These are phyloP conservation scores for Eucalyptus tenuipes DNA, from an alignment of 345 rosid species.

Conservation along the genomic window DNA sequence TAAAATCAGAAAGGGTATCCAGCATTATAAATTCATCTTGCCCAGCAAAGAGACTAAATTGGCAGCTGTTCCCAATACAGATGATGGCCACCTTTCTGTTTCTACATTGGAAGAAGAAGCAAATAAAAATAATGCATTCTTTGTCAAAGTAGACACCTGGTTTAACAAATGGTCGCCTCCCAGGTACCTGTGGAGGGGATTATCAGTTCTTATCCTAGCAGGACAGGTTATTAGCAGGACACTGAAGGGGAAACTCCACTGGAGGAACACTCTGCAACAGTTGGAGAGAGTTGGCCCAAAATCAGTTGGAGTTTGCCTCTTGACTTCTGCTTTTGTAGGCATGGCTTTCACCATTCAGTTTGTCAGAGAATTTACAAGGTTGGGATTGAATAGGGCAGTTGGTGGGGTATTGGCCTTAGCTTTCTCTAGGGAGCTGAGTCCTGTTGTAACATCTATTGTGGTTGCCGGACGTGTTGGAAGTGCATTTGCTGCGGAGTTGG, in stretches of 20 bases:
- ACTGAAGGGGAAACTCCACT: conserved; percentile 3
- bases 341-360: conserved; percentile 17
- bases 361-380: conserved; percentile 10
- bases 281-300: conserved; percentile 11
- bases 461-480: conserved; percentile 10
- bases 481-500: conserved; percentile 11
- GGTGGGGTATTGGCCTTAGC: conserved; percentile 9
- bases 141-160: background rate
- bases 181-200: conserved; percentile 9
- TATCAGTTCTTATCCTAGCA: conserved; percentile 4
- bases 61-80: background rate
- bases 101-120: background rate
- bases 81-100: background rate
- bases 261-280: conserved; percentile 13
- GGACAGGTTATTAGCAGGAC: conserved; percentile 7
- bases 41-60: background rate
- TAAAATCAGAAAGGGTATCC: background rate
- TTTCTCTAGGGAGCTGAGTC: conserved; percentile 12
- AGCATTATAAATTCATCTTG: background rate
- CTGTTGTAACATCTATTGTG: conserved; percentile 8
- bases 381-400: conserved; percentile 9
- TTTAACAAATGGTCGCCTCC: conserved; percentile 8
- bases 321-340: conserved; percentile 13
- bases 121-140: background rate
- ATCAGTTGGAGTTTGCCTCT: conserved; percentile 12